Base-by-base conservation (phyloP, 1,284 basidiomycete genomes). In the Cryptococcus sp. region DNA sequence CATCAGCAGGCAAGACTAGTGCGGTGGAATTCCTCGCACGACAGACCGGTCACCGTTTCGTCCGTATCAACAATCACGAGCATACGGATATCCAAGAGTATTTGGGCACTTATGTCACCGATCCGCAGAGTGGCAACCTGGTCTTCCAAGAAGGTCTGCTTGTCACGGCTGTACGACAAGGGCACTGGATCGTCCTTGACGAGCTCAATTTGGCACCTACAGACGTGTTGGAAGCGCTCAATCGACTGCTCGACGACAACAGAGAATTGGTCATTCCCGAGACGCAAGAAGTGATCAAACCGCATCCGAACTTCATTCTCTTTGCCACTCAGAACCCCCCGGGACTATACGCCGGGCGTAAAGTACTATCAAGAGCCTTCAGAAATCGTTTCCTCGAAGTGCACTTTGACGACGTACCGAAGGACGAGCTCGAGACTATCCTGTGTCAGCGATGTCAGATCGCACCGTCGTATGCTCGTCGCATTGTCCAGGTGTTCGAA, bases 41-140 rank as follows among this genome's bases (percentile, higher is more conserved):
- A 60, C 84, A 90, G 58, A 98, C 95, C 0, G 95, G 96, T 0
- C 96, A 99, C 80, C 85, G 86, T 30, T 99, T 99, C 75, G 88
- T 99, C 27, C 90, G 96, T 40, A 98, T 99, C 84, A 99, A 99
- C 81, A 99, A 99, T 71, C 96, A 99, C 80, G 96, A 99, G 70
- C 96, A 99, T 74, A 99, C 96, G 5, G 96, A 99, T 76, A 94
- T 95, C 51, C 96, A 99, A 73, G 96, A 99, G 75, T 99, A 99
- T 73, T 84, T 99, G 52, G 96, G 96, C 6, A 94, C 93, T 0
- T 99, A 99, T 71, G 87, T 95, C 16, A 94, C 95, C 1, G 94
- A 99, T 76, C 86, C 93, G 5, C 78, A 85, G 23, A 92, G 92
- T 0, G 96, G 96, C 22, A 95, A 93, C 76, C 84, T 99, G 17